Conservation (phyloP, 106 monocot genomes). For the Acorus gramineus region DNA sequence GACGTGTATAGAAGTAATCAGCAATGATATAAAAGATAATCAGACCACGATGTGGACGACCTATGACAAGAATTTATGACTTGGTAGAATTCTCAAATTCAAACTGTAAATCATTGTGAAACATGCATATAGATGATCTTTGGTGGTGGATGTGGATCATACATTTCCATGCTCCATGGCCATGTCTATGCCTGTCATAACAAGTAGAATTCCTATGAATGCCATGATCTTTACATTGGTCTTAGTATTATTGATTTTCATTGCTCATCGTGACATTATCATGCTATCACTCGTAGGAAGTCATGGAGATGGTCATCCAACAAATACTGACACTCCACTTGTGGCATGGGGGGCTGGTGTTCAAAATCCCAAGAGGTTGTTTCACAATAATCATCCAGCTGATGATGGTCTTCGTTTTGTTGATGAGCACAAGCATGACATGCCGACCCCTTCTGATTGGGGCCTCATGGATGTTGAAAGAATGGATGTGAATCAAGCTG, state of each 20-base stretch:
- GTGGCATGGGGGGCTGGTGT: slow-evolving; percentile 94
- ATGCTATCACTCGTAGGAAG: slow-evolving; percentile 52
- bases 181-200: no score
- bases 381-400: slow-evolving; percentile 21
- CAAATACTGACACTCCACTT: slow-evolving; percentile 86
- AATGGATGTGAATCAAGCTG: slow-evolving; percentile 90
- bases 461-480: slow-evolving; percentile 55
- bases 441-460: slow-evolving; percentile 67
- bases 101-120: no score
- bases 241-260: not conserved
- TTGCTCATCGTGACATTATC: slow-evolving; percentile 6
- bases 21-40: no score
- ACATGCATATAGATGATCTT: no score
- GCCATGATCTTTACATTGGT: no score
- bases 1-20: no score
- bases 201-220: no score
- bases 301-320: slow-evolving; percentile 95
- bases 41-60: no score
- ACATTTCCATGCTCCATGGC: no score
- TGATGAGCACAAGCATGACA: slow-evolving; percentile 74
- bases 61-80: no score
- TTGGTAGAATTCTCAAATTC: no score
- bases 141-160: no score
- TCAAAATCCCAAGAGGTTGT: slow-evolving; percentile 32
- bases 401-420: slow-evolving; percentile 63